Percentiles rank a stretch among this genome's conserved stretches.
phyloP scores from a whole-genome alignment of 164 flowering plant genomes.

The Vitis rupestris region DNA sequence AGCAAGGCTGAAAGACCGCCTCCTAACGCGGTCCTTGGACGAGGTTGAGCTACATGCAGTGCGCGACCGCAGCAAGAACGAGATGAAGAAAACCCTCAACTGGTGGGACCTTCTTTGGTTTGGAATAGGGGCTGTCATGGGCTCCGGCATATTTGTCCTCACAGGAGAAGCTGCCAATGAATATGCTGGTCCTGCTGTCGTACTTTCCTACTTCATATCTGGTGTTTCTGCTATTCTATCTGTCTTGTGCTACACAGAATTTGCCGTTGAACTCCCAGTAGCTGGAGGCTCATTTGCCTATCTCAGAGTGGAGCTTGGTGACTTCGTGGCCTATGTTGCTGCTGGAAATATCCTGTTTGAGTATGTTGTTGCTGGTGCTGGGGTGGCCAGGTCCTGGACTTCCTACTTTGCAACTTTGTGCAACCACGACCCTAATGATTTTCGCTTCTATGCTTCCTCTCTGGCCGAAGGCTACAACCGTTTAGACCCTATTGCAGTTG shows the following conservation, averaged over 20 bases:
- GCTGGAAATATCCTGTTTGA: constrained; percentile 49
- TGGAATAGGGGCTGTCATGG: constrained; percentile 45
- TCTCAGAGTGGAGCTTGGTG: constrained; percentile 38
- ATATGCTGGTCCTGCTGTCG: constrained; percentile 44
- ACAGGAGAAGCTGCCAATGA: constrained; percentile 39
- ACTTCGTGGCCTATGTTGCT: constrained; percentile 39
- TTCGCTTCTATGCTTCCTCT: constrained; percentile 24
- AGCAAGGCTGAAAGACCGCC: constrained; percentile 36
- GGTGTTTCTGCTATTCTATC: constrained; percentile 44
- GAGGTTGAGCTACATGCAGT: constrained; percentile 30
- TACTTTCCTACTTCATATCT: constrained; percentile 37
- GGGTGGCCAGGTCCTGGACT: constrained; percentile 51
- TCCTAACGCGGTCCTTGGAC: constrained; percentile 34
- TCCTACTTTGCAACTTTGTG: constrained; percentile 45
- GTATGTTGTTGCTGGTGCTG: constrained; percentile 34
- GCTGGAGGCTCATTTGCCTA: constrained; percentile 52
- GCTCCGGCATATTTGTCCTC: constrained; percentile 54
- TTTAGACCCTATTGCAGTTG: constrained; percentile 43
- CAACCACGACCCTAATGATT: constrained; percentile 26
- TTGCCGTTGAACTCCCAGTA: constrained; percentile 45
- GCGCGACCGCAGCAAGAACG: constrained; percentile 29
- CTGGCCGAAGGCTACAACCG: constrained; percentile 28
- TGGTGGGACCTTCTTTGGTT: constrained; percentile 61
- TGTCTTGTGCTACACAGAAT: constrained; percentile 55
- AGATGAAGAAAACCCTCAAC: constrained; percentile 45